A percentile compares a stretch with the other conserved stretches of the same genome.
Conservation (phyloP, 2,329 filamentous ascomycete species). For the Penicillium sp. region DNA sequence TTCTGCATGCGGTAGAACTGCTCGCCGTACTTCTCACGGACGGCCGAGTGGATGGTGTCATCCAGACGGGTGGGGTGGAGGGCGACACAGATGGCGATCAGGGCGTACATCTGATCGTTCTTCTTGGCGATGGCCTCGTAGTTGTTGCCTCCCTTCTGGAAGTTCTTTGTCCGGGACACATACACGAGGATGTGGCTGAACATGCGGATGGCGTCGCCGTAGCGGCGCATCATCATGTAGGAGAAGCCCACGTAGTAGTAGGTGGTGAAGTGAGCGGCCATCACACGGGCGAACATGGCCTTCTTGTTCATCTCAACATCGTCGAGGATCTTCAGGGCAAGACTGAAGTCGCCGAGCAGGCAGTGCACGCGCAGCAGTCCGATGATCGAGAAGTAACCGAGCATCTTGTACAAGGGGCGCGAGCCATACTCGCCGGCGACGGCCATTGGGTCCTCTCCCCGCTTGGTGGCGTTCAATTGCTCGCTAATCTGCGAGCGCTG, state of each 20-base stretch:
- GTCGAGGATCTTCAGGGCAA: conserved; percentile 97
- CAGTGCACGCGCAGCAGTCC: conserved; percentile 94
- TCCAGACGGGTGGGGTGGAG: conserved; percentile 96
- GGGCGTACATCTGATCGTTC: conserved; percentile 99
- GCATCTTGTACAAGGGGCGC: conserved; percentile 93
- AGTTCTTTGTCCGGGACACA: conserved; percentile 98
- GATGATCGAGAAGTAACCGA: conserved; percentile 99
- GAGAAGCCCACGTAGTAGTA: conserved; percentile 99
- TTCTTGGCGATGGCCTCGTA: conserved; percentile 99
- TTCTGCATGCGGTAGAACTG: conserved; percentile 96
- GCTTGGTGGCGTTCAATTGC: conserved; percentile 91
- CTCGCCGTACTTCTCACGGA: conserved; percentile 98
- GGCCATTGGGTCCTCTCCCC: conserved; percentile 80
- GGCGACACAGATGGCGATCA: conserved; percentile 97
- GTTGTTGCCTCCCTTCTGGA: conserved; percentile 87
- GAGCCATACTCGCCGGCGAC: conserved; percentile 94
- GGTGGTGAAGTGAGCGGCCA: conserved; percentile 98
- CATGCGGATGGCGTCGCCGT: conserved; percentile 98
- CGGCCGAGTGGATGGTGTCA: conserved; percentile 96
- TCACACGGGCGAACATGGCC: conserved; percentile 98
- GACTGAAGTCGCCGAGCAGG: conserved; percentile 93
- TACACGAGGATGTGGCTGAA: conserved; percentile 99
- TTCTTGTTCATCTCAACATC: conserved; percentile 99
- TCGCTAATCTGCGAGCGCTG: conserved; percentile 98
- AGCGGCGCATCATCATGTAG: conserved; percentile 99